phyloP scores from a whole-genome alignment of 1,284 basidiomycete species.

The Microstroma glucosiphilum region DNA sequence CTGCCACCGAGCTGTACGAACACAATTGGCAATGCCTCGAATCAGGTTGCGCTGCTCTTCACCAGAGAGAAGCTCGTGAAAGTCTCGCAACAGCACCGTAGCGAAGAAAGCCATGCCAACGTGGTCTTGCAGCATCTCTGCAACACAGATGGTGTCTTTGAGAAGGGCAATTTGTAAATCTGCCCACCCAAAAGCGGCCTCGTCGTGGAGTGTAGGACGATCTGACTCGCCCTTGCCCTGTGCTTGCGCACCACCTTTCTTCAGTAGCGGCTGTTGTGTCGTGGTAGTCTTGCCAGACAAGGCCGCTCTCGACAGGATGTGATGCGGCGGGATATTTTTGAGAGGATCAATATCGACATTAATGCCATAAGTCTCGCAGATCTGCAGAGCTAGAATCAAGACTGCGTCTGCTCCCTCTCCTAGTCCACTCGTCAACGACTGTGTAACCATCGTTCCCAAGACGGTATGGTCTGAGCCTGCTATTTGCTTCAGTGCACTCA shows the following conservation, averaged over 20 bases:
- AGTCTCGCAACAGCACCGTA: constrained; percentile 27
- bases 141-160: constrained; percentile 80
- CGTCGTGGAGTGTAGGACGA: constrained; percentile 15
- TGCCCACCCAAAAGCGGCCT: constrained; percentile 71
- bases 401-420: constrained; percentile 33
- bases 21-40: constrained; percentile 25
- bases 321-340: constrained; percentile 26
- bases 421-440: constrained; percentile 21
- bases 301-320: constrained; percentile 26
- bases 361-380: constrained; percentile 46
- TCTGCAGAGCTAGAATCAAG: constrained; percentile 40
- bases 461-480: constrained; percentile 1
- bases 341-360: constrained; percentile 39
- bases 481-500: background rate
- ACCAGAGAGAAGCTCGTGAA: constrained; percentile 19
- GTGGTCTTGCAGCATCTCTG: constrained; percentile 79
- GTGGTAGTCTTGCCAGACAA: background rate
- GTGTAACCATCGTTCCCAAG: constrained; percentile 15
- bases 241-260: background rate
- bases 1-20: constrained; percentile 24
- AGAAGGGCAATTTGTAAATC: constrained; percentile 84
- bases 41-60: constrained; percentile 45
- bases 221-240: background rate
- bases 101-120: constrained; percentile 43
- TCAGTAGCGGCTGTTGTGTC: constrained; percentile 4